Evolutionary conservation across 495 filamentous ascomycete genomes (phyloP).

Genomic region (Margaritispora aquatica): DNA sequence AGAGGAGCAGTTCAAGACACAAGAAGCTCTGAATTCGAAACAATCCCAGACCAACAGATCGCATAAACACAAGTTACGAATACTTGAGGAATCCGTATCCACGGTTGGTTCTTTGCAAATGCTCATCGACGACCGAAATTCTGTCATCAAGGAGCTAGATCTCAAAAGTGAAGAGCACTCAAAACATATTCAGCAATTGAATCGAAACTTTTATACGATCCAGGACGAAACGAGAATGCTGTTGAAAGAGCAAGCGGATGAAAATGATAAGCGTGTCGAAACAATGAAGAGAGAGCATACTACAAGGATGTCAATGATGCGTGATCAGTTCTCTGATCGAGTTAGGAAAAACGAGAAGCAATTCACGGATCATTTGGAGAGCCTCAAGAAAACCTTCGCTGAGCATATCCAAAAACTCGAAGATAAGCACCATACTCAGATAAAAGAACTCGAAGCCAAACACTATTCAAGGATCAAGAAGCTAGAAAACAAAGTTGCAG

Average conservation of each 20-base stretch:
- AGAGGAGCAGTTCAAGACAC: too few species aligned
- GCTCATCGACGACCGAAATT: not conserved
- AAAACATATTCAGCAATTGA: not conserved
- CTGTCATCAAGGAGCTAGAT: not conserved
- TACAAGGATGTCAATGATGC: not conserved
- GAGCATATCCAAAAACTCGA: too few species aligned
- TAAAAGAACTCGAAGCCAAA: not conserved
- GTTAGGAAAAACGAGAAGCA: not conserved
- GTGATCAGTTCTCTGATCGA: not conserved
- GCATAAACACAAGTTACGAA: too few species aligned
- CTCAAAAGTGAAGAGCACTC: not conserved
- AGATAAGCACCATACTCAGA: not conserved
- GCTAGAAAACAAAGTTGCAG: not conserved
- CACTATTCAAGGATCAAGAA: not conserved
- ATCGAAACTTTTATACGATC: not conserved
- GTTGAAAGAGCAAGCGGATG: not conserved
- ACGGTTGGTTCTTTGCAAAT: not conserved
- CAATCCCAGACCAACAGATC: too few species aligned
- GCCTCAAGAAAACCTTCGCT: too few species aligned
- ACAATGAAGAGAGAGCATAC: not conserved
- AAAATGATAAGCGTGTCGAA: not conserved
- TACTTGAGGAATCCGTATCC: not conserved
- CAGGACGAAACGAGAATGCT: not conserved
- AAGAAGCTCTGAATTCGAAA: too few species aligned
- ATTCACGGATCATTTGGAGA: too few species aligned